A percentile compares a stretch with the other conserved stretches of the same genome.
These are phyloP conservation scores for Sambucus nigra DNA, from an alignment of 129 eudicot genomes.

Conservation along the genomic window DNA sequence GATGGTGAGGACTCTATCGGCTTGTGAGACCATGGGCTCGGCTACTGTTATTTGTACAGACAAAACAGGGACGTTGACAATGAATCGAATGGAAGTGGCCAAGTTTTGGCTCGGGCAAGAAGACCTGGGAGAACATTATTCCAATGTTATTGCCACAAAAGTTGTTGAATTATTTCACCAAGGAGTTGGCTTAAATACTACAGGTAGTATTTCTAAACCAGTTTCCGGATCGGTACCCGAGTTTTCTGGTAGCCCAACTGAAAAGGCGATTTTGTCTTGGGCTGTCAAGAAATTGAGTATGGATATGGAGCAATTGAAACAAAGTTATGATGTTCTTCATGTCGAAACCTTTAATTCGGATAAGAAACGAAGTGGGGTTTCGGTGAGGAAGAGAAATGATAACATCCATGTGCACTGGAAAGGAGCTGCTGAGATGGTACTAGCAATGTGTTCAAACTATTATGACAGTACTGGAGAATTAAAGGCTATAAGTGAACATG, in stretches of 20 bases:
- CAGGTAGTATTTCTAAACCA: constrained; percentile 49
- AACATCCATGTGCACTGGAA: constrained; percentile 65
- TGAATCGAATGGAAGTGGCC: constrained; percentile 77
- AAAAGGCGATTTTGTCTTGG: constrained; percentile 81
- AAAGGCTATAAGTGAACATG: constrained; percentile 19
- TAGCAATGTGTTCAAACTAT: constrained; percentile 58
- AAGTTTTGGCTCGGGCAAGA: constrained; percentile 58
- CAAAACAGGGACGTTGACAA: constrained; percentile 76
- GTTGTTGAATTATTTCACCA: constrained; percentile 40
- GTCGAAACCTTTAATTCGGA: constrained; percentile 75
- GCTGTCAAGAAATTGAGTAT: constrained; percentile 53
- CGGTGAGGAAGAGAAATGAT: constrained; percentile 27
- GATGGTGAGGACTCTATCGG: constrained; percentile 81
- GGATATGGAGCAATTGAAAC: constrained; percentile 59
- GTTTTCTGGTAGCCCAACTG: constrained; percentile 80
- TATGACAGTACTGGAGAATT: constrained; percentile 30
- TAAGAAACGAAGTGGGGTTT: constrained; percentile 68
- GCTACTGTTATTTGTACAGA: constrained; percentile 87
- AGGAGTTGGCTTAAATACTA: constrained; percentile 73
- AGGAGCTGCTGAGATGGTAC: constrained; percentile 92
- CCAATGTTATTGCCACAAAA: constrained; percentile 10
- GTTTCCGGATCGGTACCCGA: constrained; percentile 24
- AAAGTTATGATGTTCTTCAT: constrained; percentile 34
- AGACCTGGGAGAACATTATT: constrained; percentile 15
- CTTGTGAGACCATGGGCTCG: constrained; percentile 93